Base-by-base conservation (phyloP, 208 protist species). In the Trypanosomatidae sp. region DNA sequence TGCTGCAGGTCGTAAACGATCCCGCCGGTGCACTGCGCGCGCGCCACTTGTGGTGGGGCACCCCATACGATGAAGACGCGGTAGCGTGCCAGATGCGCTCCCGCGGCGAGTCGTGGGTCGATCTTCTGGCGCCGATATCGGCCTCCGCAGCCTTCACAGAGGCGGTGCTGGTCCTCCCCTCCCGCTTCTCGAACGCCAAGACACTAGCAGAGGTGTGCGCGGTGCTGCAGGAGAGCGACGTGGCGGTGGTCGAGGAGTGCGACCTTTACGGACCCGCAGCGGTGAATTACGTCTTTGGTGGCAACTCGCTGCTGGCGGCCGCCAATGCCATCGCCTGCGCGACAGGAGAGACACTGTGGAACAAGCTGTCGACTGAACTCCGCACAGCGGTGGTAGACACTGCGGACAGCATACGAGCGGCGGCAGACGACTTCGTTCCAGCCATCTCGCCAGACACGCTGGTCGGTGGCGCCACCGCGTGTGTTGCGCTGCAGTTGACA, bases 71-170 rank as follows among this genome's bases (percentile, higher is more conserved):
- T 13, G 70, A 82, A 8, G 78, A 82, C 65, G 67, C n/a, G 41
- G 41, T 91, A 12, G 76, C 62, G 3, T 52, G 80, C 19, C 28
- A 58, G 53, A 41, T 86, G 53, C 66, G 74, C 41, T 66, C 69
- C 2, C 66, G 49, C 62, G 89, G 85, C 13, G 64, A 84, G 25
- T 87, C 86, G 33, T 79, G 79, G 55, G 76, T 86, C 43, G 69
- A 53, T n/a, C 68, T 95, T 8, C 79, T 95, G n/a, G 79, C 85
- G 33, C 85, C 88, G 25, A 80, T 74, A 59, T 72, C 85, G 8
- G 50, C 78, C 25, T 86, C 80, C 22, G 62, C 50, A 12, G 41
- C 68, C 13, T 62, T 71, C 9, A 76, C 90, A 36, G 46, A 67
- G 43, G 62, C 76, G 17, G 75, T 89, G 33, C 66, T 52, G 36